Conservation (phyloP, 352 stramenopile genomes). For the Globisporangium nunn region DNA sequence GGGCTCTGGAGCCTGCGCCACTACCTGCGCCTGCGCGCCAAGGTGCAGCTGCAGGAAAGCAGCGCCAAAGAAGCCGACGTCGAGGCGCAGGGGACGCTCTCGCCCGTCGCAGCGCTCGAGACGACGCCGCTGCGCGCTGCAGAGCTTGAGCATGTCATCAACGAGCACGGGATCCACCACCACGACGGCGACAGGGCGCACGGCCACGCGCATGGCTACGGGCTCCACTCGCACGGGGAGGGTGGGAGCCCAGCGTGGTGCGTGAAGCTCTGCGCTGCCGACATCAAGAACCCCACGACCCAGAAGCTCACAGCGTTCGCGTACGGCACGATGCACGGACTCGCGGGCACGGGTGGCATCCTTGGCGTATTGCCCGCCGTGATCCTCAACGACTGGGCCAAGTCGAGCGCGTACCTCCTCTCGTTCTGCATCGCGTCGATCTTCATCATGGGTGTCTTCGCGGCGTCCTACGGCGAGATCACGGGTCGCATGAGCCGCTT, state of each 20-base stretch:
- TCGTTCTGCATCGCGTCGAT: constrained; percentile 85
- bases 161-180: constrained; percentile 27
- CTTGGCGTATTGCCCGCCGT: constrained; percentile 84
- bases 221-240: neutral
- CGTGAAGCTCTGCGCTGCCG: constrained; percentile 28
- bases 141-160: constrained; percentile 27
- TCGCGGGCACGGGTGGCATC: constrained; percentile 62
- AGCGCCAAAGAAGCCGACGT: neutral
- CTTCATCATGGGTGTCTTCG: constrained; percentile 85
- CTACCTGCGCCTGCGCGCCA: constrained; percentile 32
- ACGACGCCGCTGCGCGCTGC: constrained; percentile 21
- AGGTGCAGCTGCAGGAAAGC: constrained; percentile 16
- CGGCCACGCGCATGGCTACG: constrained; percentile 3
- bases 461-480: constrained; percentile 66
- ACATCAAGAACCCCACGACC: constrained; percentile 52
- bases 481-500: constrained; percentile 55
- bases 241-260: constrained; percentile 17
- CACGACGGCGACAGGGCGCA: constrained; percentile 11
- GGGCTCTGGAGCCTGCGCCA: constrained; percentile 50
- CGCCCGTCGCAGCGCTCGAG: constrained; percentile 13
- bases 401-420: constrained; percentile 72
- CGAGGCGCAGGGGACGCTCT: neutral
- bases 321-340: constrained; percentile 82
- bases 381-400: constrained; percentile 64
- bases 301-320: constrained; percentile 67